A percentile compares a stretch with the other conserved stretches of the same genome.
Conservation (phyloP, 2,329 filamentous ascomycete genomes). For the Penicillium crustosum region DNA sequence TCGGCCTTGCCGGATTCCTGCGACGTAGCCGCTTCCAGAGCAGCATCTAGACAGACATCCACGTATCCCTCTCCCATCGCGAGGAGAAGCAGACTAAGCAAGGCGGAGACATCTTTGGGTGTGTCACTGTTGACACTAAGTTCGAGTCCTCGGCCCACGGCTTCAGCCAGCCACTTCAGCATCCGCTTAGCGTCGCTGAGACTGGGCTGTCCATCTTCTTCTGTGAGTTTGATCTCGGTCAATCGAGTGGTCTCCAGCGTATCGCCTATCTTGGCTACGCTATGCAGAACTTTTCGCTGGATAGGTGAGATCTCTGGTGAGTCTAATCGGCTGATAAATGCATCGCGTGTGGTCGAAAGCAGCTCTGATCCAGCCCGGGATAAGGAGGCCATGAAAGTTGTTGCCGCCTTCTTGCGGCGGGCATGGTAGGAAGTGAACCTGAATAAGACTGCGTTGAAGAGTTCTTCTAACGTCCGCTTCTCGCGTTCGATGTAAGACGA, state of each 20-base stretch:
- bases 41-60: slow-evolving; percentile 65
- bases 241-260: slow-evolving; percentile 65
- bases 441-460: slow-evolving; percentile 89
- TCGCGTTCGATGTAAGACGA: slow-evolving; percentile 66
- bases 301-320: slow-evolving; percentile 84
- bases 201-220: slow-evolving; percentile 82
- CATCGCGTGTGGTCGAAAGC: slow-evolving; percentile 82
- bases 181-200: slow-evolving; percentile 92
- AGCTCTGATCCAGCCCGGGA: slow-evolving; percentile 88
- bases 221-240: slow-evolving; percentile 84
- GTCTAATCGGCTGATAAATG: slow-evolving; percentile 84
- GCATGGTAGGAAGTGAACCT: slow-evolving; percentile 93
- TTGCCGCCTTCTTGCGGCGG: slow-evolving; percentile 77
- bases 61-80: slow-evolving; percentile 84
- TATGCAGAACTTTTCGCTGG: slow-evolving; percentile 85
- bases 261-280: slow-evolving; percentile 78
- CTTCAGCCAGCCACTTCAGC: slow-evolving; percentile 96
- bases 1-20: slow-evolving; percentile 80
- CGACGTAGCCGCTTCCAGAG: slow-evolving; percentile 70
- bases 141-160: slow-evolving; percentile 85
- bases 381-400: slow-evolving; percentile 88
- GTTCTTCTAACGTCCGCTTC: slow-evolving; percentile 68
- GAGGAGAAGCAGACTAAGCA: slow-evolving; percentile 78
- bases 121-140: slow-evolving; percentile 85
- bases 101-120: slow-evolving; percentile 85